Conservation (phyloP, 108 stramenopile species). For the Skeletonema potamos region DNA sequence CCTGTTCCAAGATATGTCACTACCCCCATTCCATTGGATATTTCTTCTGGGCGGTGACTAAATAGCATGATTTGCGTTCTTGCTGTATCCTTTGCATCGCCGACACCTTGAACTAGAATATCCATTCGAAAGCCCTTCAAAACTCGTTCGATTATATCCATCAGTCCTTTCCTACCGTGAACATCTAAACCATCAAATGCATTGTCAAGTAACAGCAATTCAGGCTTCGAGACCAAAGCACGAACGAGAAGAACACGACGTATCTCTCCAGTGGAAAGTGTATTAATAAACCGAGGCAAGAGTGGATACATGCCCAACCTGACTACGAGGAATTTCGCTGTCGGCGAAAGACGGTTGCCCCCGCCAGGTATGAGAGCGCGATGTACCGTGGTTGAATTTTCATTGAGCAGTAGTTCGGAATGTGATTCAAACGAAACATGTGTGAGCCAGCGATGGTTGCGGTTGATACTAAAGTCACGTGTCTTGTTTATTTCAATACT, state of each 20-base stretch:
- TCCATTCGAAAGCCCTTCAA: slow-evolving; percentile 67
- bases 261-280: slow-evolving; percentile 78
- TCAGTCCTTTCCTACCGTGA: slow-evolving; percentile 46
- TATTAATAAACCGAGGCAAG: slow-evolving; percentile 53
- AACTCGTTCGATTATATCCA: slow-evolving; percentile 58
- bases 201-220: slow-evolving; percentile 74
- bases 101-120: slow-evolving; percentile 72
- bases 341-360: slow-evolving; percentile 56
- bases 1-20: slow-evolving; percentile 36
- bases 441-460: slow-evolving; percentile 23
- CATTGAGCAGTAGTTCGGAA: slow-evolving; percentile 38
- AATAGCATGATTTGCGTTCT: slow-evolving; percentile 65
- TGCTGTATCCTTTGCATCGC: slow-evolving; percentile 48
- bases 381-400: slow-evolving; percentile 38
- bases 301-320: slow-evolving; percentile 73
- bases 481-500: slow-evolving; percentile 6
- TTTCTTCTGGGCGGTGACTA: slow-evolving; percentile 75
- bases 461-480: neutral
- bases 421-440: slow-evolving; percentile 82
- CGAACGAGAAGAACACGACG: slow-evolving; percentile 73
- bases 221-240: slow-evolving; percentile 56
- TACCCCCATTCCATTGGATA: slow-evolving; percentile 51
- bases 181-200: slow-evolving; percentile 84
- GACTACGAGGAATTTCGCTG: slow-evolving; percentile 69
- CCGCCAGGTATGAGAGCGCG: slow-evolving; percentile 44